A percentile compares a stretch with the other conserved stretches of the same genome.
phyloP scores from a whole-genome alignment of 2,329 filamentous ascomycete species.

The Nigrospora osmanthi region DNA sequence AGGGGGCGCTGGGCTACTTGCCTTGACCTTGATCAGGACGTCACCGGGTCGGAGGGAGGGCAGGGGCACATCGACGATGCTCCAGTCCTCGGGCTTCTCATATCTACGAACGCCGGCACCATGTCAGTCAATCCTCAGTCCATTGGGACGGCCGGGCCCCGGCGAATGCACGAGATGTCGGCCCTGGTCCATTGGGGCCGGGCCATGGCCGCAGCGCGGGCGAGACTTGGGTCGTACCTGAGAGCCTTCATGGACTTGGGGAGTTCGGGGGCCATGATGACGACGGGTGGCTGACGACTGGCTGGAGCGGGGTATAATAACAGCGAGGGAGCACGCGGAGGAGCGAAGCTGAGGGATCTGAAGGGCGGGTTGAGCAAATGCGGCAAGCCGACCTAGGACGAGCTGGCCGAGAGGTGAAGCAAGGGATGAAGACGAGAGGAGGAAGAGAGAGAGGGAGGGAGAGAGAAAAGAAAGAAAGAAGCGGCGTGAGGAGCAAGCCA shows the following conservation, averaged over 20 bases:
- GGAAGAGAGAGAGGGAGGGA: not conserved
- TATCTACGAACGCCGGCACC: conserved; percentile 31
- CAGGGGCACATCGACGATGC: conserved; percentile 54
- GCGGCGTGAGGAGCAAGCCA: not conserved
- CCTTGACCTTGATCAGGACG: conserved; percentile 60
- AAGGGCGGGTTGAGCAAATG: not conserved
- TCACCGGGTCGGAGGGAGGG: conserved; percentile 52
- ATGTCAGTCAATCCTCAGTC: conserved; percentile 2
- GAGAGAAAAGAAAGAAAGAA: not conserved
- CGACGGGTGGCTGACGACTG: conserved; percentile 4
- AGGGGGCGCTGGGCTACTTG: conserved; percentile 14
- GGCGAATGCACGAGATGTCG: not conserved
- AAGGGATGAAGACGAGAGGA: not conserved
- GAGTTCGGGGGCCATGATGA: conserved; percentile 23
- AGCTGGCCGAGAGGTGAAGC: not conserved
- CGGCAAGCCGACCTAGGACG: not conserved
- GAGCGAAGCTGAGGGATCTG: not conserved
- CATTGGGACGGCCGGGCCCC: too few species aligned
- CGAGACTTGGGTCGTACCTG: conserved; percentile 32
- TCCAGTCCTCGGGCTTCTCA: conserved; percentile 54
- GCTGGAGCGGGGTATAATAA: conserved; percentile 10
- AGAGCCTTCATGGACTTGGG: conserved; percentile 46
- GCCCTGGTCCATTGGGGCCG: not conserved
- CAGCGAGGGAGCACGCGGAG: not conserved
- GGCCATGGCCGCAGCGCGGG: not conserved